Percentiles rank a stretch among this genome's conserved stretches.
Conservation (phyloP, 2,329 filamentous ascomycete species). For the Monascus ruber region DNA sequence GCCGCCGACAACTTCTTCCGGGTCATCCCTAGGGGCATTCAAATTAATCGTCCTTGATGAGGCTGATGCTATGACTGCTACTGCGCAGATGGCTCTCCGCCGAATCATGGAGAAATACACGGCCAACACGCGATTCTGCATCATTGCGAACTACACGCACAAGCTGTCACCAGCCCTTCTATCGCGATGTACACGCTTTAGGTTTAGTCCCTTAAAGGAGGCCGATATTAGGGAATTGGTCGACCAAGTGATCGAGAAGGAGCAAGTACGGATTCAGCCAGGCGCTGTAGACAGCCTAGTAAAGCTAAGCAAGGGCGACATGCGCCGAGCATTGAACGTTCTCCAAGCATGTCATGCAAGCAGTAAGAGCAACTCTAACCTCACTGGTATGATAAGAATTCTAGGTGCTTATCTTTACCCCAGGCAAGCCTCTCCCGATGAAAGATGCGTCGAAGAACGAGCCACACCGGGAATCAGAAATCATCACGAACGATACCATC, state of each 20-base stretch:
- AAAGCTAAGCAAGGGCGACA: conserved; percentile 82
- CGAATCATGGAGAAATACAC: conserved; percentile 99
- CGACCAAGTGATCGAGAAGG: conserved; percentile 79
- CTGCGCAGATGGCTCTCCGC: conserved; percentile 91
- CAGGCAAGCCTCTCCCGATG: conserved; percentile 56
- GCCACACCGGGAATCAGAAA: conserved; percentile 55
- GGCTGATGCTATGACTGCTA: conserved; percentile 99
- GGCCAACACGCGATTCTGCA: conserved; percentile 91
- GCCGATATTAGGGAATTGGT: conserved; percentile 73
- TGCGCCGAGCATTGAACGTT: conserved; percentile 89
- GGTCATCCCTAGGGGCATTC: conserved; percentile 56
- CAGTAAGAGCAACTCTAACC: conserved; percentile 42
- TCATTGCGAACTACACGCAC: conserved; percentile 98
- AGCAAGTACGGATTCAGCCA: conserved; percentile 68
- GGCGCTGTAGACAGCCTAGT: conserved; percentile 78
- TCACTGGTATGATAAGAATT: background rate
- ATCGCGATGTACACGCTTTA: conserved; percentile 85
- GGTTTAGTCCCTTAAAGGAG: conserved; percentile 89
- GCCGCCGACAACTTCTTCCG: conserved; percentile 31
- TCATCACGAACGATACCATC: conserved; percentile 83
- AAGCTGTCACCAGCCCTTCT: conserved; percentile 88
- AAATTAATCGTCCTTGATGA: conserved; percentile 98
- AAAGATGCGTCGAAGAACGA: conserved; percentile 50
- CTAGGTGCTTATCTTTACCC: conserved; percentile 1
- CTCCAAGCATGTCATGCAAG: conserved; percentile 94